A percentile compares a stretch with the other conserved stretches of the same genome.
These are phyloP conservation scores for Colletotrichum eleusines DNA, from an alignment of 2,329 filamentous ascomycete genomes.

Conservation along the genomic window DNA sequence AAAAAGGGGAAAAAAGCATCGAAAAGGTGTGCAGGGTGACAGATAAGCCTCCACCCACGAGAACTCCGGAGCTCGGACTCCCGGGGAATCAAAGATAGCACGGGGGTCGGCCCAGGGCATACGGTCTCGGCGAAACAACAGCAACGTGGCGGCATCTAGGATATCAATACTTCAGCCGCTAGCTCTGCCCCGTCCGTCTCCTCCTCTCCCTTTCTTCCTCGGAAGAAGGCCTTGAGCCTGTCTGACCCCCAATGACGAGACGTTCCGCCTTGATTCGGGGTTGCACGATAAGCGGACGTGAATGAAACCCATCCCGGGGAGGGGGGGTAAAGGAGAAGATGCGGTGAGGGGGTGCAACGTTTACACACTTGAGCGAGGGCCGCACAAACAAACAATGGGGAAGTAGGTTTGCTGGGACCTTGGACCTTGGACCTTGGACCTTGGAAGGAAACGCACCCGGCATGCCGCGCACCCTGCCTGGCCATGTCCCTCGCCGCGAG, in stretches of 20 bases:
- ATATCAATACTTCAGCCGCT: slow-evolving; percentile 4
- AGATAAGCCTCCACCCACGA: neutral
- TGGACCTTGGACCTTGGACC: too few relatives aligned
- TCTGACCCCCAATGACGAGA: neutral
- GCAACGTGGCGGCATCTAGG: slow-evolving; percentile 4
- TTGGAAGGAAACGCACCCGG: too few relatives aligned
- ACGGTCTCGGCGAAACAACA: neutral
- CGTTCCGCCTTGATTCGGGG: neutral
- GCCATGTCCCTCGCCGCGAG: neutral
- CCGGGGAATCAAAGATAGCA: neutral
- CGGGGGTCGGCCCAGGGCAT: neutral
- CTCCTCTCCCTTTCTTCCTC: neutral
- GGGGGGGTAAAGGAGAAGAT: neutral
- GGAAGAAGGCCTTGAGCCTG: too few relatives aligned
- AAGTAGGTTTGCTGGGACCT: slow-evolving; percentile 2
- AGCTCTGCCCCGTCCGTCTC: neutral
- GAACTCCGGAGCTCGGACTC: neutral
- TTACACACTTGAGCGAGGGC: neutral
- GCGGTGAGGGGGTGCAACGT: slow-evolving; percentile 10
- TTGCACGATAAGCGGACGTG: slow-evolving; percentile 1
- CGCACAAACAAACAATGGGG: neutral
- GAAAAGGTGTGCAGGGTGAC: neutral
- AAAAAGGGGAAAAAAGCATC: neutral
- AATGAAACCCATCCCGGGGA: slow-evolving; percentile 8
- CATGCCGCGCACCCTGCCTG: too few relatives aligned